Evolutionary conservation across 768 basidiomycete genomes (phyloP), one percentile per base, ranked within the genome.

Genomic region (Postia placenta): DNA sequence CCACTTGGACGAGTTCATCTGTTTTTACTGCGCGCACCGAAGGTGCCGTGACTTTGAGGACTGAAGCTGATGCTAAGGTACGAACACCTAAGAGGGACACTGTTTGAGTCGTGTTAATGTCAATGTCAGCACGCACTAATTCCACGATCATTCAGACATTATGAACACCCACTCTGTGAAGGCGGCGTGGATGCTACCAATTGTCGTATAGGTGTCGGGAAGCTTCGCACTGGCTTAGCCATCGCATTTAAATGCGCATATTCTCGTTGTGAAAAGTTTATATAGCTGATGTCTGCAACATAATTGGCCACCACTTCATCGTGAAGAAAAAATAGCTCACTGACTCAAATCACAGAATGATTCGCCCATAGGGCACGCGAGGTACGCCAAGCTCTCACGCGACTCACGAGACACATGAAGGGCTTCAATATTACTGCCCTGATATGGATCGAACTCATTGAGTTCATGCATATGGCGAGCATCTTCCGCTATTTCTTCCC

Each of bases 121-220:
- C n/a, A n/a, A n/a, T n/a, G n/a, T n/a, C n/a, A n/a, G n/a, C n/a
- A n/a, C n/a, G n/a, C n/a, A n/a, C n/a, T n/a, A n/a, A n/a, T n/a
- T n/a, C n/a, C n/a, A n/a, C n/a, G n/a, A n/a, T n/a, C n/a, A n/a
- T n/a, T n/a, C n/a, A n/a, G n/a, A n/a, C n/a, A n/a, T n/a, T n/a
- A n/a, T n/a, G n/a, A n/a, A n/a, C n/a, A n/a, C n/a, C 15, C 48
- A 39, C 35, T 9, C 23, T n/a, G 12, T n/a, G 12, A 19, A 15
- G 17, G 12, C 4, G 19, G 14, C 4, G 23, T 27, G 11, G 66
- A 58, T 1, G 59, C 22, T 6, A 48, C 25, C 2, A 89, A 68
- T 55, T 90, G 87, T 45, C 73, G 71, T 45, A 91, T 85, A 11
- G 87, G 85, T 2, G 86, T 87, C 17, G 74, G 65, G 51, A 87